Conservation (phyloP, 345 rosid species). For the Populus nigra region DNA sequence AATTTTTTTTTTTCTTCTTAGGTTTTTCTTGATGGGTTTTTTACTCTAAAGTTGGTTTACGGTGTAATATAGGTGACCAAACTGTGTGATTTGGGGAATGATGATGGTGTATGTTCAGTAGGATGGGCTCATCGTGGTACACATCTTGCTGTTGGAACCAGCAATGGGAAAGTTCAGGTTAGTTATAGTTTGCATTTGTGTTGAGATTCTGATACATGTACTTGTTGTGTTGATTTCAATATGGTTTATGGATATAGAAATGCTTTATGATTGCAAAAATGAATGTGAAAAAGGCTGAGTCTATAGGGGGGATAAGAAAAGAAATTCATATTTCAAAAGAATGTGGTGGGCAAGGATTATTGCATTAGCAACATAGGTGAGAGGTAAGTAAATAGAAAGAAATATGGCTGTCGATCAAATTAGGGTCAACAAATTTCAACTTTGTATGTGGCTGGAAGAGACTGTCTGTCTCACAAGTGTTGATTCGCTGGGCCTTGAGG, state of each 20-base stretch:
- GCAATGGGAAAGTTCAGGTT: conserved; percentile 86
- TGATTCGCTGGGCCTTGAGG: background rate
- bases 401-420: background rate
- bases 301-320: background rate
- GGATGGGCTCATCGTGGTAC: conserved; percentile 91
- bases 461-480: background rate
- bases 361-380: background rate
- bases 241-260: background rate
- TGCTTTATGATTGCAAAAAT: background rate
- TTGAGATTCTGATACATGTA: background rate
- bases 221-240: background rate
- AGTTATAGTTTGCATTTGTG: background rate
- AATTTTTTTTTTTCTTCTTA: background rate
- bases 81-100: conserved; percentile 84
- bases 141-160: conserved; percentile 89
- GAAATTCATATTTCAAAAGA: background rate
- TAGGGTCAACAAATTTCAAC: background rate
- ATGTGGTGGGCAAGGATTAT: background rate
- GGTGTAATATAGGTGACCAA: conserved; percentile 71
- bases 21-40: background rate
- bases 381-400: background rate
- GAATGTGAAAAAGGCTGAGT: background rate
- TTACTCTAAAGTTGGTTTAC: background rate
- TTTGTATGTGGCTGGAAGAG: background rate
- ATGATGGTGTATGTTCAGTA: conserved; percentile 90